Percentiles rank a stretch among this genome's conserved stretches.
Evolutionary conservation across 1,284 basidiomycete genomes (phyloP).

Genomic region (Sphagnurus paluster): DNA sequence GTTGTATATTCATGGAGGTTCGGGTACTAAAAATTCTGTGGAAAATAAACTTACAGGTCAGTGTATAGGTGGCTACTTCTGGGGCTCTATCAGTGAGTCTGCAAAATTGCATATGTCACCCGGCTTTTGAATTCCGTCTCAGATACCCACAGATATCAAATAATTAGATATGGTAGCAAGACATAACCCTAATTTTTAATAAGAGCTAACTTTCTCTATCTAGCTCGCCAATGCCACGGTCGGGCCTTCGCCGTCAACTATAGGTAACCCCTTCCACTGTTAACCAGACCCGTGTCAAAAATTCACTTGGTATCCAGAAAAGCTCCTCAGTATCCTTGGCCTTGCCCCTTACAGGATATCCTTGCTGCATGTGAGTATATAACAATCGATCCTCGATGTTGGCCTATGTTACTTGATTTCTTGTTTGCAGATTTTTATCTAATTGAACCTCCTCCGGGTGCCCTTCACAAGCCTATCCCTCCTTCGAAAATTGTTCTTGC

Average conservation of each 20-base stretch:
- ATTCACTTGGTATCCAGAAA: slow-evolving; percentile 43
- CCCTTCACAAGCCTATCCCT: slow-evolving; percentile 67
- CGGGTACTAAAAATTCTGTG: slow-evolving; percentile 13
- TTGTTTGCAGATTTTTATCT: slow-evolving; percentile 70
- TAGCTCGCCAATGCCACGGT: slow-evolving; percentile 72
- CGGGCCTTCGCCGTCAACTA: slow-evolving; percentile 68
- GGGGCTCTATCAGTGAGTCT: slow-evolving; percentile 63
- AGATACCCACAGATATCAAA: slow-evolving; percentile 75
- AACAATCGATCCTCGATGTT: neutral
- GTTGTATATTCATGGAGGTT: slow-evolving; percentile 77
- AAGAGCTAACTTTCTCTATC: too few species aligned
- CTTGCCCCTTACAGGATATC: slow-evolving; percentile 81
- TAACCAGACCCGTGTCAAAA: too few species aligned
- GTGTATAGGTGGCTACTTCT: slow-evolving; percentile 57
- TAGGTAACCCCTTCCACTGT: too few species aligned
- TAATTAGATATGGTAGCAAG: slow-evolving; percentile 61
- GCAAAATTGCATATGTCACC: too few species aligned
- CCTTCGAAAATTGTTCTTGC: slow-evolving; percentile 78
- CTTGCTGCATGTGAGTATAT: slow-evolving; percentile 63
- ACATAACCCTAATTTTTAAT: too few species aligned
- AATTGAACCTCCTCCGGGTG: slow-evolving; percentile 69
- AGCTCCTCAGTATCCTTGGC: slow-evolving; percentile 87
- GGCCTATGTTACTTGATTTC: neutral
- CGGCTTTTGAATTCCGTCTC: slow-evolving; percentile 4
- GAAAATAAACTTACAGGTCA: neutral